Percentiles rank a stretch among this genome's conserved stretches.
phyloP scores from a whole-genome alignment of 768 basidiomycete species.

The Hydnomerulius pinastri region DNA sequence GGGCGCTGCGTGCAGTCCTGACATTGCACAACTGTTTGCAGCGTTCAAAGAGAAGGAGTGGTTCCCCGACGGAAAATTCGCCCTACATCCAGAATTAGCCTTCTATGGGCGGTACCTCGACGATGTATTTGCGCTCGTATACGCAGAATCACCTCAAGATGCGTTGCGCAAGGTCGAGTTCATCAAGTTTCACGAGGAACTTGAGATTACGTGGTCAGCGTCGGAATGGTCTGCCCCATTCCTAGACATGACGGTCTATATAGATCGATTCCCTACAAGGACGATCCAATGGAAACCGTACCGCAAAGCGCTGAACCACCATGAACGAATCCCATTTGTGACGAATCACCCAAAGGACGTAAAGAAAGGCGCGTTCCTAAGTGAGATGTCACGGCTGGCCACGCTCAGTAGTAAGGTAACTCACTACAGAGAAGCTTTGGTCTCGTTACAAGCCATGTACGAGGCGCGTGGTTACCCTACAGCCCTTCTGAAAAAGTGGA shows the following conservation, averaged over 20 bases:
- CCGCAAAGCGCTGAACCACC: conserved; percentile 14
- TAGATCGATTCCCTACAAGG: conserved; percentile 15
- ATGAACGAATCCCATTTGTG: conserved; percentile 18
- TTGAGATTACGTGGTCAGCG: conserved; percentile 13
- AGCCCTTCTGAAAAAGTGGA: conserved; percentile 7
- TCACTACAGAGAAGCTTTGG: conserved; percentile 3
- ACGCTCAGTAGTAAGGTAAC: background rate
- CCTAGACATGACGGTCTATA: conserved; percentile 32
- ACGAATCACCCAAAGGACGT: conserved; percentile 19
- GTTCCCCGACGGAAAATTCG: background rate
- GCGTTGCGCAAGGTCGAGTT: background rate
- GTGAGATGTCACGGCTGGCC: conserved; percentile 16
- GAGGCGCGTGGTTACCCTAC: conserved; percentile 10
- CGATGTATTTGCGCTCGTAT: conserved; percentile 9
- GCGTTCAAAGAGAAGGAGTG: conserved; percentile 9
- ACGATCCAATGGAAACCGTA: conserved; percentile 8
- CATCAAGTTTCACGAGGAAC: conserved; percentile 11
- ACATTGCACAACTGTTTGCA: conserved; percentile 34
- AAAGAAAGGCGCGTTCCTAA: conserved; percentile 15
- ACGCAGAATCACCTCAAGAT: too few species aligned
- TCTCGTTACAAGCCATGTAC: conserved; percentile 4
- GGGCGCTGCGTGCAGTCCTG: conserved; percentile 32
- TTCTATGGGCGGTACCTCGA: conserved; percentile 10
- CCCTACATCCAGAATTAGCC: conserved; percentile 3
- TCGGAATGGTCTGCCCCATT: conserved; percentile 13